phyloP scores from a whole-genome alignment of 306 rosid genomes.

The Adenanthera pavonina region DNA sequence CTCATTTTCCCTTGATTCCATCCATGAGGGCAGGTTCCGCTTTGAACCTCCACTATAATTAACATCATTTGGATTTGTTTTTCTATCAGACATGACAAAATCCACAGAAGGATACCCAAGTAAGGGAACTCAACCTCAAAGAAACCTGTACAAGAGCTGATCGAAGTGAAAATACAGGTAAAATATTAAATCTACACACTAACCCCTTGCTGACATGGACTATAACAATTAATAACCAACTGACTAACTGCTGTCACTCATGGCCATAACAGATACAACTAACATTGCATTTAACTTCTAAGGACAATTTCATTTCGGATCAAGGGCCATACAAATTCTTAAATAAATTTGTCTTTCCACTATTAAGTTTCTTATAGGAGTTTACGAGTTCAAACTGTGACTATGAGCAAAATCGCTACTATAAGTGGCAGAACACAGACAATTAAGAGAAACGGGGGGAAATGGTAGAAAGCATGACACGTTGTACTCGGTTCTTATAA shows the following conservation, averaged over 20 bases:
- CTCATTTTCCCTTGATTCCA: conserved; percentile 48
- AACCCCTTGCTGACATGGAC: background rate
- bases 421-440: background rate
- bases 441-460: background rate
- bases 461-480: background rate
- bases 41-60: conserved; percentile 32
- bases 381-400: background rate
- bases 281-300: background rate
- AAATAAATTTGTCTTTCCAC: background rate
- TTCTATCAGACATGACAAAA: conserved; percentile 48
- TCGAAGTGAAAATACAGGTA: background rate
- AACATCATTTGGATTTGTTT: conserved; percentile 25
- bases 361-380: background rate
- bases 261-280: background rate
- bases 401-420: background rate
- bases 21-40: conserved; percentile 66
- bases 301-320: background rate
- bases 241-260: background rate
- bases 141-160: background rate
- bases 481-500: background rate
- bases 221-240: background rate
- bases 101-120: background rate
- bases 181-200: background rate
- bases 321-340: background rate
- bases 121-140: background rate